phyloP scores from a whole-genome alignment of 768 basidiomycete species.

The Russula brevipes region DNA sequence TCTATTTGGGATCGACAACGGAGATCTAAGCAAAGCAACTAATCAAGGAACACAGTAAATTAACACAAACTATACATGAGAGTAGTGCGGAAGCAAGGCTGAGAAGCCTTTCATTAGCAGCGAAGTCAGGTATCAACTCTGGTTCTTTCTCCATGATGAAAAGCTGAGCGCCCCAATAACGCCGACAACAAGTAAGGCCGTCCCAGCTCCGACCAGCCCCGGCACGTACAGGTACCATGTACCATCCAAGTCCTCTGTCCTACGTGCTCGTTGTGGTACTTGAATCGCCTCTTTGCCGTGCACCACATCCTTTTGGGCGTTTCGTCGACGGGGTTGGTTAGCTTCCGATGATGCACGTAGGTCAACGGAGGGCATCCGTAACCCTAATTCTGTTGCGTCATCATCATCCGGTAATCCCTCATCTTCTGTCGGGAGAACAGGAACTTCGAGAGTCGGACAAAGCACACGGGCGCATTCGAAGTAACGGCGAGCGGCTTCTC shows the following conservation, averaged over 20 bases:
- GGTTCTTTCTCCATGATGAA: slow-evolving; percentile 42
- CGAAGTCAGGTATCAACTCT: slow-evolving; percentile 26
- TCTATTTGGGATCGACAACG: slow-evolving; percentile 1
- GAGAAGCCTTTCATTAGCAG: slow-evolving; percentile 7
- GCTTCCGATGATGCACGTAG: slow-evolving; percentile 27
- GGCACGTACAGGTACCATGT: slow-evolving; percentile 80
- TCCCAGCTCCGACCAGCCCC: slow-evolving; percentile 77
- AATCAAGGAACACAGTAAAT: slow-evolving; percentile 13
- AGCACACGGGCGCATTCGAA: slow-evolving; percentile 65
- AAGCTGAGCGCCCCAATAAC: slow-evolving; percentile 75
- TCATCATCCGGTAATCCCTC: slow-evolving; percentile 29
- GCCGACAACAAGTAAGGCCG: slow-evolving; percentile 71
- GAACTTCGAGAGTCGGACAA: slow-evolving; percentile 62
- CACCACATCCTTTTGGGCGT: slow-evolving; percentile 18
- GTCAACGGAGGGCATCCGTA: slow-evolving; percentile 70
- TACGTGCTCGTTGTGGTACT: slow-evolving; percentile 36
- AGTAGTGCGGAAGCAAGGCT: neutral
- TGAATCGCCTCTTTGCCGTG: slow-evolving; percentile 12
- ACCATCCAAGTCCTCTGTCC: slow-evolving; percentile 57
- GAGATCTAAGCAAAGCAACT: slow-evolving; percentile 17
- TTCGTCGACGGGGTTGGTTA: slow-evolving; percentile 25
- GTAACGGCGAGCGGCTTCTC: slow-evolving; percentile 62
- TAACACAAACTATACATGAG: slow-evolving; percentile 13
- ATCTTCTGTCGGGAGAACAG: slow-evolving; percentile 50
- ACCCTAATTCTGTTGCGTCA: slow-evolving; percentile 34